phyloP scores from a whole-genome alignment of 1,139 yeast species.

The Yamadazyma kanchanaburiensis region DNA sequence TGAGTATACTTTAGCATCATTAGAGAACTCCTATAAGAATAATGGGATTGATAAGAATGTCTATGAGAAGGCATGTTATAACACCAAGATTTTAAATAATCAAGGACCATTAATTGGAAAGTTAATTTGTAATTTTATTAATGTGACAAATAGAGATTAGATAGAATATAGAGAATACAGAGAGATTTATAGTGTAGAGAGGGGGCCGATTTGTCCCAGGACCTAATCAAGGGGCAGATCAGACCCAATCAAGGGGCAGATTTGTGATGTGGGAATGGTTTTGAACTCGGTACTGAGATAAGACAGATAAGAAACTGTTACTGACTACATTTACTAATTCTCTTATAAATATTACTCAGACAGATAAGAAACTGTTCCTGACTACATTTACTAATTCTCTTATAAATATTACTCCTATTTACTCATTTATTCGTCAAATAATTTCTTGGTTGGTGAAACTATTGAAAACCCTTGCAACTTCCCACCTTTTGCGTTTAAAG shows the following conservation, averaged over 20 bases:
- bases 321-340: too few species aligned
- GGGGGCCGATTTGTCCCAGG: too few species aligned
- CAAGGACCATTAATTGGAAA: slow-evolving; percentile 34
- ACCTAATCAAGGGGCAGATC: too few species aligned
- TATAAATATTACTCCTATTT: not conserved
- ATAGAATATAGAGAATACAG: too few species aligned
- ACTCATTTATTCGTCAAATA: slow-evolving; percentile 25
- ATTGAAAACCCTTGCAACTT: slow-evolving; percentile 42
- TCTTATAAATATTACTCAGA: not conserved
- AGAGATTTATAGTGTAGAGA: too few species aligned
- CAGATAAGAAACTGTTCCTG: not conserved
- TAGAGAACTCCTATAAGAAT: slow-evolving; percentile 14
- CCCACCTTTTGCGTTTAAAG: slow-evolving; percentile 25
- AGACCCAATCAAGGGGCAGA: too few species aligned
- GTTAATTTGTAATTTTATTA: slow-evolving; percentile 28
- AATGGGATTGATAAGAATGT: slow-evolving; percentile 16
- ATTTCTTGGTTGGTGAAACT: slow-evolving; percentile 35
- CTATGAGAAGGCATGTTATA: slow-evolving; percentile 24
- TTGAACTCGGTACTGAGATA: too few species aligned
- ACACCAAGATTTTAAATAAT: slow-evolving; percentile 28
- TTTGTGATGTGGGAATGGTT: too few species aligned
- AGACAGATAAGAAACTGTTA: too few species aligned
- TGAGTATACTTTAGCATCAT: slow-evolving; percentile 28
- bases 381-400: not conserved
- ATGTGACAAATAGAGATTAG: too few species aligned